These are phyloP conservation scores for Vitellaria paradoxa DNA, from an alignment of 179 eudicot species.

Conservation along the genomic window DNA sequence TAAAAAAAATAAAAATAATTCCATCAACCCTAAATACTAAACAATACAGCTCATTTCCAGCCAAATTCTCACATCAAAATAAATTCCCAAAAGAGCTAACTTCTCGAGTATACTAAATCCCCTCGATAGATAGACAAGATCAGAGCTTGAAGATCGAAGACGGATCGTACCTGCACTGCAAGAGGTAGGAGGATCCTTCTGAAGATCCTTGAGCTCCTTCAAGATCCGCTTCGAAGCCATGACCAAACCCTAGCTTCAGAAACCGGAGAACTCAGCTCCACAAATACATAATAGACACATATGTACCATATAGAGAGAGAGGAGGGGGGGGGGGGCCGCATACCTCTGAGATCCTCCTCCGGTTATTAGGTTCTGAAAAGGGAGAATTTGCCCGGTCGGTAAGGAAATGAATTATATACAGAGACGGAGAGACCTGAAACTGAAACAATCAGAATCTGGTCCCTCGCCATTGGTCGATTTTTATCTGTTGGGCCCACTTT, in stretches of 20 bases:
- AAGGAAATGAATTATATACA: background rate
- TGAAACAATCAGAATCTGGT: background rate
- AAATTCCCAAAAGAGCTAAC: background rate
- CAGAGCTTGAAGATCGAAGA: background rate
- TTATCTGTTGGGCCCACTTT: background rate
- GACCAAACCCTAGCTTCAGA: background rate
- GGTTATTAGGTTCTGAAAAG: background rate
- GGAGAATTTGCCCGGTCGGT: background rate
- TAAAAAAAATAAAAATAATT: too few relatives aligned
- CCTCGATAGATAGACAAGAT: background rate
- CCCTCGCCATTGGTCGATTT: background rate
- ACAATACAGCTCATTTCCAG: background rate
- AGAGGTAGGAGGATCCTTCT: constrained; percentile 5
- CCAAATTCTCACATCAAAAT: background rate
- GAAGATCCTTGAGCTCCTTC: constrained; percentile 3
- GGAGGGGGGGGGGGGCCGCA: background rate
- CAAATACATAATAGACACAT: background rate
- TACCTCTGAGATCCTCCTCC: background rate
- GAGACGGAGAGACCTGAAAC: background rate
- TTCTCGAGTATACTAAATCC: too few relatives aligned
- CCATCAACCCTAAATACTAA: background rate
- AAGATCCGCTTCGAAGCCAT: constrained; percentile 3
- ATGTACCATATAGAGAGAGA: background rate
- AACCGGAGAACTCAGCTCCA: background rate
- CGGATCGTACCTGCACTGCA: background rate